Percentiles rank a stretch among this genome's conserved stretches.
Conservation (phyloP, 306 rosid genomes). For the Arachis stenosperma region DNA sequence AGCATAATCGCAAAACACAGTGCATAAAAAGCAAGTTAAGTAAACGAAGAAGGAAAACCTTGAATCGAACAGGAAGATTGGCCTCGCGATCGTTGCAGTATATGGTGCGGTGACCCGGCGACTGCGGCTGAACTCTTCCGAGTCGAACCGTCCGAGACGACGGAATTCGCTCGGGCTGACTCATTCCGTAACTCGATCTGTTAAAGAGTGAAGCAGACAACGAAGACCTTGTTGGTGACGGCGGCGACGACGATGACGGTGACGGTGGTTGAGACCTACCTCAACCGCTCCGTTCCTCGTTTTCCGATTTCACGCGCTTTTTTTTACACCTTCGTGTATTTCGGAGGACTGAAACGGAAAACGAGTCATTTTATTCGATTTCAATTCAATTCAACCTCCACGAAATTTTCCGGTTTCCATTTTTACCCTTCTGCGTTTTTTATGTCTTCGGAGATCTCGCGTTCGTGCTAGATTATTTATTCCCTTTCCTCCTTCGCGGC, state of each 20-base stretch:
- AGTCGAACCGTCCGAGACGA: constrained; percentile 56
- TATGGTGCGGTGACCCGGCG: constrained; percentile 69
- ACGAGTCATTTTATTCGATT: background rate
- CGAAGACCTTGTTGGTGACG: constrained; percentile 25
- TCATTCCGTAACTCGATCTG: constrained; percentile 40
- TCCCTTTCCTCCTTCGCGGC: background rate
- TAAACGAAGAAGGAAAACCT: constrained; percentile 39
- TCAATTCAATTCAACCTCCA: background rate
- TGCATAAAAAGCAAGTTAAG: background rate
- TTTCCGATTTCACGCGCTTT: constrained; percentile 6
- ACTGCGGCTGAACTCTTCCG: constrained; percentile 73
- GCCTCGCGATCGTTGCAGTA: constrained; percentile 70
- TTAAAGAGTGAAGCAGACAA: constrained; percentile 9
- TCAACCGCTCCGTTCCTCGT: background rate
- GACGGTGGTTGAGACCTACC: background rate
- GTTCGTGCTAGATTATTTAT: background rate
- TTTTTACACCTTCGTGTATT: background rate
- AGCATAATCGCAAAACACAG: background rate
- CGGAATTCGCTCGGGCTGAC: constrained; percentile 28
- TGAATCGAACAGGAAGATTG: constrained; percentile 56
- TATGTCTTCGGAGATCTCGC: background rate
- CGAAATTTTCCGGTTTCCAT: background rate
- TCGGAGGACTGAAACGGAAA: background rate
- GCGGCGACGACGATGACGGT: background rate
- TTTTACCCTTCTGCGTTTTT: constrained; percentile 5